A percentile compares a stretch with the other conserved stretches of the same genome.
These are phyloP conservation scores for Paramecium biaurelia DNA, from an alignment of 73 alveolate species.

Conservation along the genomic window DNA sequence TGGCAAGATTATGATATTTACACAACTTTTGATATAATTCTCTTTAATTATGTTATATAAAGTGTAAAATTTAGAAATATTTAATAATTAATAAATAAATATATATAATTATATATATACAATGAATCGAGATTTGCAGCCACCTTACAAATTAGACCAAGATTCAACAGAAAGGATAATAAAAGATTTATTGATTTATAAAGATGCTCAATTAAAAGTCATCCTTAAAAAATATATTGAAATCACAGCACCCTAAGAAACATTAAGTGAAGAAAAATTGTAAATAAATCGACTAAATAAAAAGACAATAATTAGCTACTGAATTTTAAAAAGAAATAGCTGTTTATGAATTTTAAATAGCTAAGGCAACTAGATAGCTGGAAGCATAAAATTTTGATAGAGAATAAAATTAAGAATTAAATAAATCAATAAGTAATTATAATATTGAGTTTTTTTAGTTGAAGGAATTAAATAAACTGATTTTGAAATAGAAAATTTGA, in stretches of 20 bases:
- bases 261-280: slow-evolving; percentile 41
- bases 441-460: background rate
- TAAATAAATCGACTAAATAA: background rate
- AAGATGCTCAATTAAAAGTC: slow-evolving; percentile 15
- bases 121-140: background rate
- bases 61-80: background rate
- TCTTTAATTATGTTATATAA: too few relatives aligned
- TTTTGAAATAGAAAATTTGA: background rate
- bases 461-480: background rate
- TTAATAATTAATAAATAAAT: background rate
- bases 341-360: slow-evolving; percentile 24
- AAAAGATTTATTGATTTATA: background rate
- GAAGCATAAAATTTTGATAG: slow-evolving; percentile 31
- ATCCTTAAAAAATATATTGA: slow-evolving; percentile 23
- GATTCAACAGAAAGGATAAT: slow-evolving; percentile 21
- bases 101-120: background rate
- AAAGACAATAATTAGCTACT: background rate
- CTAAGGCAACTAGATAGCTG: slow-evolving; percentile 6
- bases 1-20: too few relatives aligned
- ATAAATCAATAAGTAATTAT: background rate
- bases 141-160: slow-evolving; percentile 12
- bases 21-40: too few relatives aligned
- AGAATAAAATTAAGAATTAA: slow-evolving; percentile 37
- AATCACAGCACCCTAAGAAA: slow-evolving; percentile 11
- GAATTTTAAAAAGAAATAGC: slow-evolving; percentile 14